A percentile compares a stretch with the other conserved stretches of the same genome.
Evolutionary conservation across 2,329 filamentous ascomycete genomes (phyloP).

Genomic region (Achaetomium macrosporum): DNA sequence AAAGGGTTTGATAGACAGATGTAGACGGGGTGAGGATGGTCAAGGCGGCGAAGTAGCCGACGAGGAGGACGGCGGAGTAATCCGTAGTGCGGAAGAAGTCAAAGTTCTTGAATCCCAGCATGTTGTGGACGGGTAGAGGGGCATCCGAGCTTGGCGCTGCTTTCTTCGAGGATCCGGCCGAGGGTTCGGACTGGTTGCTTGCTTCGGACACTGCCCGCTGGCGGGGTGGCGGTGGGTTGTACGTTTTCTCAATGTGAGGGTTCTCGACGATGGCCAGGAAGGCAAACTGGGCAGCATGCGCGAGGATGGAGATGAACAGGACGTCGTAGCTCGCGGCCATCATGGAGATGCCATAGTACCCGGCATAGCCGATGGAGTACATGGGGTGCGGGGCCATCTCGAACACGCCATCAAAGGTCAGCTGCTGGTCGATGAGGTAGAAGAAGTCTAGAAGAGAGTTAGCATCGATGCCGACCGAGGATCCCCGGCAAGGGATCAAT

Average conservation of each 20-base stretch:
- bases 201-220: constrained; percentile 36
- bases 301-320: constrained; percentile 91
- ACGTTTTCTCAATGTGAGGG: constrained; percentile 96
- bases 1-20: constrained; percentile 66
- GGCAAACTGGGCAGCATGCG: constrained; percentile 88
- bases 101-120: constrained; percentile 76
- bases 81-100: constrained; percentile 87
- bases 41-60: constrained; percentile 67
- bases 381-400: constrained; percentile 98
- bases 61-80: constrained; percentile 69
- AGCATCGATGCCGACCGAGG: neutral
- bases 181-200: constrained; percentile 23
- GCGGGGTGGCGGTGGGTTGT: constrained; percentile 81
- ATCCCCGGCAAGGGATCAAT: neutral
- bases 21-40: constrained; percentile 74
- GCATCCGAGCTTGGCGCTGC: constrained; percentile 16
- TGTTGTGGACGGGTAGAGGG: constrained; percentile 69
- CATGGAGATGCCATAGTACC: constrained; percentile 96
- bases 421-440: constrained; percentile 93
- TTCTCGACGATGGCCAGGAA: constrained; percentile 92
- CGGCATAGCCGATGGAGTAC: constrained; percentile 97
- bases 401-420: constrained; percentile 98
- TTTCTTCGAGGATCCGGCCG: constrained; percentile 3
- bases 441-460: constrained; percentile 69
- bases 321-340: constrained; percentile 98